Conservation (phyloP, 495 filamentous ascomycete species). For the Stereocaulon alpinum region DNA sequence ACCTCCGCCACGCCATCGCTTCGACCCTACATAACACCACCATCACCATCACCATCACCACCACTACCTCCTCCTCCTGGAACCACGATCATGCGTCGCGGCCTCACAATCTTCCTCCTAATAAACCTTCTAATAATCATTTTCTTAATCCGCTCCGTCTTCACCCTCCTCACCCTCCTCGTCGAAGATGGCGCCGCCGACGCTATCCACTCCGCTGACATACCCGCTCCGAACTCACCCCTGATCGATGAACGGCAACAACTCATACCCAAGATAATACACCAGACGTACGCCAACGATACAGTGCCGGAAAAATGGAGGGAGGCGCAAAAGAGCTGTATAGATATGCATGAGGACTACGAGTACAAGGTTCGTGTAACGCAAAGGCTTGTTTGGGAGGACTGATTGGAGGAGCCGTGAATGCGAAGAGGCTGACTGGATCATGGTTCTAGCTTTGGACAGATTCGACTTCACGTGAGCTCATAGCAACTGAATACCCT, state of each 20-base stretch:
- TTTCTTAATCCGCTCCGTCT: conserved; percentile 51
- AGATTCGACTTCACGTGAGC: conserved; percentile 59
- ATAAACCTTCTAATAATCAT: conserved; percentile 49
- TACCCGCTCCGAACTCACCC: conserved; percentile 53
- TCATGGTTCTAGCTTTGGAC: conserved; percentile 85
- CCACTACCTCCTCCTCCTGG: not conserved
- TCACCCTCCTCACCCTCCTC: conserved; percentile 52
- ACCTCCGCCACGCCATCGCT: not conserved
- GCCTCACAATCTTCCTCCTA: conserved; percentile 51
- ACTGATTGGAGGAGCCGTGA: not conserved
- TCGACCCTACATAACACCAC: not conserved
- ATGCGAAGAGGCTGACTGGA: conserved; percentile 12
- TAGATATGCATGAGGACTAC: conserved; percentile 65
- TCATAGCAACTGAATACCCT: conserved; percentile 68
- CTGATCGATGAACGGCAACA: conserved; percentile 49
- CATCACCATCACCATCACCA: not conserved
- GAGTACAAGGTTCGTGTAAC: conserved; percentile 59
- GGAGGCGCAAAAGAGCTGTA: conserved; percentile 61
- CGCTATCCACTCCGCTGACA: conserved; percentile 52
- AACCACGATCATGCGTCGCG: conserved; percentile 44
- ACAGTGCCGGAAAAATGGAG: conserved; percentile 66
- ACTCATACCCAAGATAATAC: conserved; percentile 81
- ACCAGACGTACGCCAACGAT: conserved; percentile 77
- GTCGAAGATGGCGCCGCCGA: conserved; percentile 57
- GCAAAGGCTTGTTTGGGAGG: not conserved